Percentiles rank a stretch among this genome's conserved stretches.
Conservation (phyloP, 352 stramenopile genomes). For the Pythium guiyangense region DNA sequence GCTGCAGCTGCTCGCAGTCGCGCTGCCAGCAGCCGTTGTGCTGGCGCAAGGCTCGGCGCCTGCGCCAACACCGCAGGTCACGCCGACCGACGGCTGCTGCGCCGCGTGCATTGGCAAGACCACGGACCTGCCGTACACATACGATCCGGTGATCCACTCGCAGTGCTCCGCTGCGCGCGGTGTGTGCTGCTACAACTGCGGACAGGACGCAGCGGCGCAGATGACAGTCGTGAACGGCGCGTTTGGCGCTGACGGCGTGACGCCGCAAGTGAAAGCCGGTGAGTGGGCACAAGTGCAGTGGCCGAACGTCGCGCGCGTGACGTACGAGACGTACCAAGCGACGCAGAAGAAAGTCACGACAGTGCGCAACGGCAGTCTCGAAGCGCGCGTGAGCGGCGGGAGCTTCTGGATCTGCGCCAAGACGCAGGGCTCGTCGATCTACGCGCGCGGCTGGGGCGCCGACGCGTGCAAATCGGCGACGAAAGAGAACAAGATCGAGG, state of each 20-base stretch:
- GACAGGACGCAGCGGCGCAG: constrained; percentile 13
- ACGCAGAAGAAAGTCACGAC: constrained; percentile 35
- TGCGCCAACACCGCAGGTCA: constrained; percentile 9
- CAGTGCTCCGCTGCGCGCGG: constrained; percentile 47
- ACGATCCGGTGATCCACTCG: constrained; percentile 56
- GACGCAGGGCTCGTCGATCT: constrained; percentile 16
- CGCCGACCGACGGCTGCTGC: constrained; percentile 47
- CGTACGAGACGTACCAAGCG: constrained; percentile 27
- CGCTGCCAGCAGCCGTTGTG: not conserved
- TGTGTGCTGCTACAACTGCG: constrained; percentile 75
- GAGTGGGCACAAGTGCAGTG: constrained; percentile 31
- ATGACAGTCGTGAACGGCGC: constrained; percentile 24
- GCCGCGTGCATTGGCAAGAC: constrained; percentile 66
- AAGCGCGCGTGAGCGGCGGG: constrained; percentile 18
- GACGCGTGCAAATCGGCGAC: constrained; percentile 24
- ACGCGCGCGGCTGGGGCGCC: constrained; percentile 31
- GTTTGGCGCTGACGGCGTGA: constrained; percentile 48
- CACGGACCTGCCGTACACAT: constrained; percentile 45
- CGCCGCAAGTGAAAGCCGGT: constrained; percentile 42
- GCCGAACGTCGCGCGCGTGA: constrained; percentile 27
- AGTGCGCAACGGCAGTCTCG: constrained; percentile 22
- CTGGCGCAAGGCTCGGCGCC: not conserved
- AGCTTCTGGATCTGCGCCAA: constrained; percentile 37
- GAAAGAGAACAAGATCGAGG: constrained; percentile 10
- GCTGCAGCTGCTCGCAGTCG: not conserved